Conservation (phyloP, 2,329 filamentous ascomycete species). For the Penicillium sp. region DNA sequence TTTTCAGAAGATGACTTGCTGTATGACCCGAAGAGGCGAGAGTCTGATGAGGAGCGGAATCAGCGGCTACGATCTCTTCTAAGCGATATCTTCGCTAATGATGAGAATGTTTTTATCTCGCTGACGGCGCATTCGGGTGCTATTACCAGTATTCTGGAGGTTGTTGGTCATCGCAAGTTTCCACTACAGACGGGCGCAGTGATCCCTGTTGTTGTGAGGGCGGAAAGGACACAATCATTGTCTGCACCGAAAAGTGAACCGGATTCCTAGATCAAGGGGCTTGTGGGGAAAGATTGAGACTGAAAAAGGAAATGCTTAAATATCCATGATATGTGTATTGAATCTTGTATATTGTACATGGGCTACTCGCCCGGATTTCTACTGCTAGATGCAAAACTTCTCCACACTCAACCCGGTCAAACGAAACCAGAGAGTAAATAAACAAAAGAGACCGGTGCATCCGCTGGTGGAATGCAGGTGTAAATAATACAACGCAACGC, state of each 20-base stretch:
- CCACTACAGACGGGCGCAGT: conserved; percentile 48
- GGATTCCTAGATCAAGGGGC: neutral
- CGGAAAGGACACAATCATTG: conserved; percentile 2
- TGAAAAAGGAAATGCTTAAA: neutral
- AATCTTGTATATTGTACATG: conserved; percentile 22
- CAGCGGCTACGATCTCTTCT: conserved; percentile 46
- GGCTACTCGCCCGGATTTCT: conserved; percentile 8
- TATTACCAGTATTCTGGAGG: conserved; percentile 51
- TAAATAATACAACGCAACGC: conserved; percentile 32
- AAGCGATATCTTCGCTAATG: conserved; percentile 51
- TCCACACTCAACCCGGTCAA: neutral
- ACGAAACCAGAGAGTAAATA: neutral
- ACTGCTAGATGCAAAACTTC: conserved; percentile 11
- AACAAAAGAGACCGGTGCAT: conserved; percentile 3
- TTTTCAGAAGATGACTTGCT: conserved; percentile 54
- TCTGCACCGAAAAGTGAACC: neutral
- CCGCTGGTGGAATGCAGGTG: conserved; percentile 13
- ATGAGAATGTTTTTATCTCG: conserved; percentile 48
- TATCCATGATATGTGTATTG: conserved; percentile 7
- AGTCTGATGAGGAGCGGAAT: conserved; percentile 48
- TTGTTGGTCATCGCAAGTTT: conserved; percentile 47
- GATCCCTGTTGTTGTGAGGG: conserved; percentile 50
- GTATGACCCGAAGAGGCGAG: conserved; percentile 48
- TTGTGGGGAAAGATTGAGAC: too few relatives aligned
- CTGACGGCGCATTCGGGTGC: conserved; percentile 58